Base-by-base conservation (phyloP, 2,329 filamentous ascomycete genomes). In the Colletotrichum sp. region DNA sequence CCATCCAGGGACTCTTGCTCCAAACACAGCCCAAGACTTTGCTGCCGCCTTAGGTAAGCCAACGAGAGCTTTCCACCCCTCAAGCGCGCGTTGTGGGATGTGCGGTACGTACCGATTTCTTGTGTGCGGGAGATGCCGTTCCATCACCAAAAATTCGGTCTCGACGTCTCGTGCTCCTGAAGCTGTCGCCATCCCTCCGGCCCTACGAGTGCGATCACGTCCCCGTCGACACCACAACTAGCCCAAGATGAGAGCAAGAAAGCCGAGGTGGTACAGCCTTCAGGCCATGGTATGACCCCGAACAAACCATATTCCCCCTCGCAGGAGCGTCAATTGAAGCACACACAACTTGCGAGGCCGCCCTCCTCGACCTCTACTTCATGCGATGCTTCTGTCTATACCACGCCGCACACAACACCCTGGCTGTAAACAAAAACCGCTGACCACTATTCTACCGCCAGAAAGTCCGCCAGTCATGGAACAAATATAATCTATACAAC, bases 401-500 rank as follows among this genome's bases (percentile, higher is more conserved):
- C 28, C 59, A 8, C 59, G 30, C 59, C 18, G 6, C 28, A n/a
- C 26, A 32, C 28, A 32, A 24, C 21, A 59, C 30, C 30, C n/a
- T n/a, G 36, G n/a, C 21, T 18, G 16, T 39, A 39, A 67, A 28
- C 30, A 28, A 63, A 32, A 18, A 36, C 73, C 32, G 73, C 70
- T 69, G 34, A 74, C 64, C 65, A 16, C 76, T 75, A 24, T 52
- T 68, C 68, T 61, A 30, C 43, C 64, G 30, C 76, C 52, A 99
- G 96, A 98, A 95, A 94, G 85, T 98, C 85, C 94, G 96, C 81
- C 95, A 97, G 89, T 95, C 96, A 89, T 98, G 96, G 97, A 98
- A 95, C 89, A 98, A 98, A 88, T 96, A 95, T 90, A 98, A 98
- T 83, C 90, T 99, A 78, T 99, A 95, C 92, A 98, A 98, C 87